A percentile compares a stretch with the other conserved stretches of the same genome.
Conservation (phyloP, 345 rosid genomes). For the Murraya koenigii region DNA sequence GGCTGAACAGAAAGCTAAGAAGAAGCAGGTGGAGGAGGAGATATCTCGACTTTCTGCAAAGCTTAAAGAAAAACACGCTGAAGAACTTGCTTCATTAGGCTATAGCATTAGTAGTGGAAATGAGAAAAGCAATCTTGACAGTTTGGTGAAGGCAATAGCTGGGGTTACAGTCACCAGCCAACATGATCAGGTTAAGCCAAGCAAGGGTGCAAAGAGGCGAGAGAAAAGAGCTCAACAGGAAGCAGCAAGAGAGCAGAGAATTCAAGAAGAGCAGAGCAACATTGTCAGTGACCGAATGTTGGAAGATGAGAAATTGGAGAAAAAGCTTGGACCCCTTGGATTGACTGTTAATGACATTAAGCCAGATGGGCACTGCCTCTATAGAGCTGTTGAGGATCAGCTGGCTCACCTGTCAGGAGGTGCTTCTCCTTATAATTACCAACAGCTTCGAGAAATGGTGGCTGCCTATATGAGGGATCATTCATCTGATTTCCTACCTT, state of each 20-base stretch:
- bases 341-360: conserved; percentile 68
- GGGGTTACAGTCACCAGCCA: conserved; percentile 67
- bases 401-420: conserved; percentile 58
- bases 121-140: conserved; percentile 66
- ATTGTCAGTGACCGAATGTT: conserved; percentile 65
- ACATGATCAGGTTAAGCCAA: conserved; percentile 59
- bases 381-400: conserved; percentile 90
- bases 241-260: conserved; percentile 84
- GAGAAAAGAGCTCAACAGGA: conserved; percentile 91
- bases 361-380: conserved; percentile 93
- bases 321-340: conserved; percentile 65
- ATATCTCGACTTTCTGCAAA: conserved; percentile 59
- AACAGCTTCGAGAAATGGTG: conserved; percentile 70
- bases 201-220: conserved; percentile 74
- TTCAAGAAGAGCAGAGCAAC: conserved; percentile 83
- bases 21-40: conserved; percentile 93
- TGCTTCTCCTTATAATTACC: conserved; percentile 61
- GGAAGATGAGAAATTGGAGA: conserved; percentile 56
- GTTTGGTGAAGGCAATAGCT: conserved; percentile 78
- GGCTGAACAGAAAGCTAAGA: conserved; percentile 96
- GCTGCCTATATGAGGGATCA: conserved; percentile 81
- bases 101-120: conserved; percentile 41
- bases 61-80: conserved; percentile 72
- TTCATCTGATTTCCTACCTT: conserved; percentile 52
- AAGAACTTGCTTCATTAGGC: conserved; percentile 77